phyloP scores from a whole-genome alignment of 805 yeast species.

The Cyberlindnera euphorbiae region DNA sequence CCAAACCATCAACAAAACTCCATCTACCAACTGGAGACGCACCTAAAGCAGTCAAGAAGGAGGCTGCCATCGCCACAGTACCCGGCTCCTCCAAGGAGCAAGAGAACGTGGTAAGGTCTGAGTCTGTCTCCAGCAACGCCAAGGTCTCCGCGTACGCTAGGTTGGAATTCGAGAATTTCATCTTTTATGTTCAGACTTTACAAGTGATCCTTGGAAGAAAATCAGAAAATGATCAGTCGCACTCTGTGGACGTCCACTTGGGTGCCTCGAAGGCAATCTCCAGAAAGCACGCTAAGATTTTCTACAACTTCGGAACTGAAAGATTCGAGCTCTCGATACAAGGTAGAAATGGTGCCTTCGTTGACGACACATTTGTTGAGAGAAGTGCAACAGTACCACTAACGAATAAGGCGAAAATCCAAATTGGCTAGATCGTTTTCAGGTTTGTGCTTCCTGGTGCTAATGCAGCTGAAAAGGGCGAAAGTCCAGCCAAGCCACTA shows the following conservation, averaged over 20 bases:
- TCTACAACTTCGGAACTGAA: constrained; percentile 94
- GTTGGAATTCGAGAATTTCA: constrained; percentile 85
- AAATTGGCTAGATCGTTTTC: constrained; percentile 90
- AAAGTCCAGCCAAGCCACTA: constrained; percentile 35
- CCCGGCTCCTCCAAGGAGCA: constrained; percentile 12
- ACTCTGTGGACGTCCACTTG: constrained; percentile 85
- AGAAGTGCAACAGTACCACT: constrained; percentile 89
- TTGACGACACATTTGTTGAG: constrained; percentile 84
- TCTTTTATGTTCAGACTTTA: constrained; percentile 93
- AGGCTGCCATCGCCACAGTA: constrained; percentile 15
- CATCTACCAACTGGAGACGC: constrained; percentile 1
- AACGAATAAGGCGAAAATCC: constrained; percentile 75
- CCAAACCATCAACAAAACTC: background rate
- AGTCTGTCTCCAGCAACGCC: constrained; percentile 18
- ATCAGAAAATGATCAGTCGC: constrained; percentile 63
- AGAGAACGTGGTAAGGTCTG: constrained; percentile 7
- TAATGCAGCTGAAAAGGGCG: constrained; percentile 34
- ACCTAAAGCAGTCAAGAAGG: constrained; percentile 3
- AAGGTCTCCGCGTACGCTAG: constrained; percentile 55
- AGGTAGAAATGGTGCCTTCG: constrained; percentile 97
- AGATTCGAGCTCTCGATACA: constrained; percentile 86
- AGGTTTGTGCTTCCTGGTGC: constrained; percentile 78
- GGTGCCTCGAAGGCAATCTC: constrained; percentile 93
- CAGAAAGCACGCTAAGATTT: constrained; percentile 90
- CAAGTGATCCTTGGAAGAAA: constrained; percentile 92